Percentiles rank a stretch among this genome's conserved stretches.
phyloP scores from a whole-genome alignment of 768 basidiomycete species.

The Psilocybe azurescens region DNA sequence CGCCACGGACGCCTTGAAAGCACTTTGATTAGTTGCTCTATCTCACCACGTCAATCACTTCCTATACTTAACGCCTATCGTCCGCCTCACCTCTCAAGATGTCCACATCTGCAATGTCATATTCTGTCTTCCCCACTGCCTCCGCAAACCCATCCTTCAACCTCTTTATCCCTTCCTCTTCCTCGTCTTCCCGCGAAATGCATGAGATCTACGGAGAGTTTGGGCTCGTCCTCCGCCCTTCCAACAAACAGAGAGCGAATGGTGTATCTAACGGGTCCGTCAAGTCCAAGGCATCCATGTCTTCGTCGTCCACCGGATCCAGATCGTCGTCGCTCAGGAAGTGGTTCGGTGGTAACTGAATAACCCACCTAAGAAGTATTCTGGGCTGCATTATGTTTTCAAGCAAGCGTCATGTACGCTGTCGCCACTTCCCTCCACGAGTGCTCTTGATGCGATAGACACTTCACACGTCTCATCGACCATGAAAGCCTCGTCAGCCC shows the following conservation, averaged over 20 bases:
- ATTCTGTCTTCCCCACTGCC: constrained; percentile 30
- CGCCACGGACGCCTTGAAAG: constrained; percentile 19
- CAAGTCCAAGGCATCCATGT: constrained; percentile 15
- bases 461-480: neutral
- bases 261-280: constrained; percentile 14
- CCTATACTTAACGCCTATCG: constrained; percentile 3
- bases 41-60: constrained; percentile 4
- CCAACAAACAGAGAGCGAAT: constrained; percentile 21
- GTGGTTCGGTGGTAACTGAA: constrained; percentile 27
- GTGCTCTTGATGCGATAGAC: neutral
- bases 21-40: constrained; percentile 36
- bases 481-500: neutral
- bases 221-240: constrained; percentile 37
- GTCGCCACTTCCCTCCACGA: neutral
- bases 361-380: neutral
- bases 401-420: constrained; percentile 13
- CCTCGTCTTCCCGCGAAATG: constrained; percentile 39
- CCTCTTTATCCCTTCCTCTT: constrained; percentile 40
- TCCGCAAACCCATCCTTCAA: constrained; percentile 29
- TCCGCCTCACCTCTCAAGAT: constrained; percentile 27
- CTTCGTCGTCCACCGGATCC: constrained; percentile 20
- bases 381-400: neutral
- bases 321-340: constrained; percentile 27
- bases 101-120: constrained; percentile 29
- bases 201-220: constrained; percentile 45